A percentile compares a stretch with the other conserved stretches of the same genome.
Conservation (phyloP, 2,329 filamentous ascomycete species). For the Capronia epimyces region DNA sequence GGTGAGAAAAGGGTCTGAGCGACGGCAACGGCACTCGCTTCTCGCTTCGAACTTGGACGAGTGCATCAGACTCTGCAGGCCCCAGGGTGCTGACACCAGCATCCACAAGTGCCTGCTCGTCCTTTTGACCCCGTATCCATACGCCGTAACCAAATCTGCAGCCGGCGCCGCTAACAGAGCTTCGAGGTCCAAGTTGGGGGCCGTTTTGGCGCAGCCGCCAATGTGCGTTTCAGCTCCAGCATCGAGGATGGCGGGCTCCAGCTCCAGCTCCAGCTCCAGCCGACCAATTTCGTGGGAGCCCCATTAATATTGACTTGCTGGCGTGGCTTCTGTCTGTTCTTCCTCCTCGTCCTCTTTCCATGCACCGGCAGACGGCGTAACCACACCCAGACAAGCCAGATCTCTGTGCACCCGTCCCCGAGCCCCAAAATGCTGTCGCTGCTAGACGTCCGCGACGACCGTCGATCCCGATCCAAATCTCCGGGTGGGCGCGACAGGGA, state of each 20-base stretch:
- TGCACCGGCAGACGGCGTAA: not conserved
- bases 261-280: too few species aligned
- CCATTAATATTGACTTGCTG: conserved; percentile 11
- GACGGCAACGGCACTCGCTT: too few species aligned
- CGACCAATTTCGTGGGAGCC: not conserved
- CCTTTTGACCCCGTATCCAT: not conserved
- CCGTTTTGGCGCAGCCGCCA: conserved; percentile 9
- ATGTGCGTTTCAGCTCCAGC: conserved; percentile 4
- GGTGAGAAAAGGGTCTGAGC: not conserved
- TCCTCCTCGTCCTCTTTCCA: not conserved
- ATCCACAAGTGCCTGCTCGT: too few species aligned
- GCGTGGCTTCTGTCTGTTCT: conserved; percentile 2
- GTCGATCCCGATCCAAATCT: conserved; percentile 43
- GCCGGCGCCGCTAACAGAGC: conserved; percentile 14
- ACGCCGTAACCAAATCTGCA: conserved; percentile 2
- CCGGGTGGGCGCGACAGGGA: conserved; percentile 36
- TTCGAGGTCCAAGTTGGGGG: conserved; percentile 17
- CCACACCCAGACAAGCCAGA: not conserved
- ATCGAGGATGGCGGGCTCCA: not conserved
- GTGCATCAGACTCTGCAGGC: too few species aligned
- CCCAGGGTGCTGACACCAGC: too few species aligned
- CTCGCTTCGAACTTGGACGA: too few species aligned
- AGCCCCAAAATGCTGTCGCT: conserved; percentile 18
- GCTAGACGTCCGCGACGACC: conserved; percentile 24
- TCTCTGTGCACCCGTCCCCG: not conserved